Conservation (phyloP, 345 rosid genomes). For the Ceriops decandra region DNA sequence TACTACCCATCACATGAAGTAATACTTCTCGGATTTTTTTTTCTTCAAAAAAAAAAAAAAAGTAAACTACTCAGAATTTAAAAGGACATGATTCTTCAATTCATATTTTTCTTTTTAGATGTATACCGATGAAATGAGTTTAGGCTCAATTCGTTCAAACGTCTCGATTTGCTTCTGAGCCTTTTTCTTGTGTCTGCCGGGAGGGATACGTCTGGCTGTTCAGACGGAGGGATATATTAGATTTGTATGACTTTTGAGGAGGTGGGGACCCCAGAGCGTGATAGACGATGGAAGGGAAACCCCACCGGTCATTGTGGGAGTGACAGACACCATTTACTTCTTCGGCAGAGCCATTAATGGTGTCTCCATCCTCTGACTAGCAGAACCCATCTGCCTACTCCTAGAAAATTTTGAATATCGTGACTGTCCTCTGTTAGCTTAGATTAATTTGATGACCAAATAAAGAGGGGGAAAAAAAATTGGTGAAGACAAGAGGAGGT, state of each 20-base stretch:
- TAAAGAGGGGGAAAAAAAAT: too few species aligned
- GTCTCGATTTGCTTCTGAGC: too few species aligned
- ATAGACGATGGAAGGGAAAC: background rate
- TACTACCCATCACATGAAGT: constrained; percentile 7
- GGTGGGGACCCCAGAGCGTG: background rate
- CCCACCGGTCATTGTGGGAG: background rate
- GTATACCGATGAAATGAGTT: background rate
- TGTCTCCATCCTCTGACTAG: constrained; percentile 1
- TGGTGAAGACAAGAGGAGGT: too few species aligned
- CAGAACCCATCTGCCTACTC: background rate
- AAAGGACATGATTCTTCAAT: background rate
- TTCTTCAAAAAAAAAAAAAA: background rate
- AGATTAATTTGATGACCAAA: too few species aligned
- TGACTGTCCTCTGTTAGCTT: background rate
- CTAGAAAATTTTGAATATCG: background rate
- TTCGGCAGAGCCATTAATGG: constrained; percentile 21
- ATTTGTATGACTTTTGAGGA: background rate
- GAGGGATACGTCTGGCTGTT: too few species aligned
- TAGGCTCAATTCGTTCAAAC: background rate
- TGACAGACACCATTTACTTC: constrained; percentile 35
- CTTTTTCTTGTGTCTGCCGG: too few species aligned
- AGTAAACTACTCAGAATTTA: background rate
- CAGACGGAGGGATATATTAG: background rate
- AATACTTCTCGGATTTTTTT: background rate
- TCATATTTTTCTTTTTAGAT: too few species aligned